These are phyloP conservation scores for Zygosaccharomyces pseudobailii DNA, from an alignment of 1,139 yeast species.

Conservation along the genomic window DNA sequence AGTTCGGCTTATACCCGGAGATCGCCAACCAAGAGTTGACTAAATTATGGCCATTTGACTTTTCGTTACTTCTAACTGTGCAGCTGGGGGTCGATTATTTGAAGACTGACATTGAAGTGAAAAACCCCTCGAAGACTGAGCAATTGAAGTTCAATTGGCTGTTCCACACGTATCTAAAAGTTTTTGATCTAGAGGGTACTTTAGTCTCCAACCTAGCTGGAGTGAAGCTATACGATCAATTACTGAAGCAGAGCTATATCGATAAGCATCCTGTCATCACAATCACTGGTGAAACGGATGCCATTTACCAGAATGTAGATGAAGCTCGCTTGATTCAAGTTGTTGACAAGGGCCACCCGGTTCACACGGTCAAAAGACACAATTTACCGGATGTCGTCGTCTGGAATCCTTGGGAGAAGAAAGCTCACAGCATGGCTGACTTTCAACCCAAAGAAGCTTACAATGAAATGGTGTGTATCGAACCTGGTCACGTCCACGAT, in stretches of 20 bases:
- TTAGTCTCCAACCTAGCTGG: conserved; percentile 75
- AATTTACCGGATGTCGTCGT: conserved; percentile 86
- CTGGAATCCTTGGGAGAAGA: conserved; percentile 95
- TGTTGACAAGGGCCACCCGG: conserved; percentile 63
- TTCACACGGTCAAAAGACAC: conserved; percentile 58
- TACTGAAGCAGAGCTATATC: conserved; percentile 54
- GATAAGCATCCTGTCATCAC: conserved; percentile 72
- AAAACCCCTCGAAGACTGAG: conserved; percentile 52
- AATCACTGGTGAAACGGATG: conserved; percentile 76
- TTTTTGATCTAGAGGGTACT: conserved; percentile 72
- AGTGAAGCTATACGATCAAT: conserved; percentile 67
- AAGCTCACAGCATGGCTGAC: conserved; percentile 76
- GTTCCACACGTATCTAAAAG: conserved; percentile 84
- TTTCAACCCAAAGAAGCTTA: conserved; percentile 82
- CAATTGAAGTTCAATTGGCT: conserved; percentile 86
- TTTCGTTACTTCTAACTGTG: conserved; percentile 70
- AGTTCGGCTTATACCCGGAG: conserved; percentile 87
- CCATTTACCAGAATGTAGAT: conserved; percentile 66
- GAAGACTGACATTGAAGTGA: conserved; percentile 67
- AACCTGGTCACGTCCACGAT: conserved; percentile 81
- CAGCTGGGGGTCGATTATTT: conserved; percentile 51
- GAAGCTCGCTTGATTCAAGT: conserved; percentile 55
- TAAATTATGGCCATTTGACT: conserved; percentile 63
- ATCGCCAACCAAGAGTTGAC: conserved; percentile 54
- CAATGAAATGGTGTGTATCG: conserved; percentile 85